Conservation (phyloP, 371 early-diverging fungal genomes). For the Dichotomocladium elegans region DNA sequence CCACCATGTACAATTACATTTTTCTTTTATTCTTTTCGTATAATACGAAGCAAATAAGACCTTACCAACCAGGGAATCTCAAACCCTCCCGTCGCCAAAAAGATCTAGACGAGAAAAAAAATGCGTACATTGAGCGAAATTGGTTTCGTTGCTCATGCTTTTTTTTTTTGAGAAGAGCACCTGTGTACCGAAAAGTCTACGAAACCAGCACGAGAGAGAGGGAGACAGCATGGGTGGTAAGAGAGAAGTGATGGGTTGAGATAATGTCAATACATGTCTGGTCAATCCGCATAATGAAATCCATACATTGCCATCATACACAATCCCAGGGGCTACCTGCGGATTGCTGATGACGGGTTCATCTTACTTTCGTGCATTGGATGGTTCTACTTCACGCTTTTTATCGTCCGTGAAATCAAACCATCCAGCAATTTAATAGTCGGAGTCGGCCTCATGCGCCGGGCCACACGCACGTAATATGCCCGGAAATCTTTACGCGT, state of each 20-base stretch:
- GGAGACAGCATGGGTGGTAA: neutral
- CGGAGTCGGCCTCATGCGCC: too few relatives aligned
- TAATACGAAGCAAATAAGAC: neutral
- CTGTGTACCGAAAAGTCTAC: neutral
- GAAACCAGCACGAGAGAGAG: neutral
- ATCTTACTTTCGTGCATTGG: neutral
- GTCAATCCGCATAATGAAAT: too few relatives aligned
- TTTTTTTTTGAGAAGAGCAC: too few relatives aligned
- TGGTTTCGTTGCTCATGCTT: neutral
- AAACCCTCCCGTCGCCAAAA: conserved; percentile 45
- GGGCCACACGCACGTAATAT: too few relatives aligned
- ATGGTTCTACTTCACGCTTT: too few relatives aligned
- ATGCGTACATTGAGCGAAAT: neutral
- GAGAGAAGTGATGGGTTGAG: neutral
- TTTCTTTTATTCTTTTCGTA: conserved; percentile 1
- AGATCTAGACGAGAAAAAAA: conserved; percentile 17
- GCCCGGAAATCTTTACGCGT: too few relatives aligned
- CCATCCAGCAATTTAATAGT: too few relatives aligned
- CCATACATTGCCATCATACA: too few relatives aligned
- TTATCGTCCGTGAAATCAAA: too few relatives aligned
- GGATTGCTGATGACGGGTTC: neutral
- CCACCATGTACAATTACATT: neutral
- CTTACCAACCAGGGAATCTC: conserved; percentile 47
- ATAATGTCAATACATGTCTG: too few relatives aligned
- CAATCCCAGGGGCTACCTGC: too few relatives aligned